Conservation (phyloP, 2,329 filamentous ascomycete genomes). For the Xylaria multiplex region DNA sequence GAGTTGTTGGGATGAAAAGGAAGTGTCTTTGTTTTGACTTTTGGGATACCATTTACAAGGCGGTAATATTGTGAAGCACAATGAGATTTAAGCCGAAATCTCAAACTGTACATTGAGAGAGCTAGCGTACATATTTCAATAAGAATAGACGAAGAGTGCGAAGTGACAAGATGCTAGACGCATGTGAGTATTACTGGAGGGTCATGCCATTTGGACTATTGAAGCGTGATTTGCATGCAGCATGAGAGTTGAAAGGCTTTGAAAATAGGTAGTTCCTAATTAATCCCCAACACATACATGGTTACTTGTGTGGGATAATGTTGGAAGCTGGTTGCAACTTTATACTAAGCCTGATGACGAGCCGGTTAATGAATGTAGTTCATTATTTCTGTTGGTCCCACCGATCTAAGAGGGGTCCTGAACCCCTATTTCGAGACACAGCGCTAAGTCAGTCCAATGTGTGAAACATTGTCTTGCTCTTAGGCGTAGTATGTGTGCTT, state of each 20-base stretch:
- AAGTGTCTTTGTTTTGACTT: conserved; percentile 1
- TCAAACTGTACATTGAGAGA: conserved; percentile 11
- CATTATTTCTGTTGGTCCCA: background rate
- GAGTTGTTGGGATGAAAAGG: conserved; percentile 31
- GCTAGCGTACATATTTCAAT: conserved; percentile 11
- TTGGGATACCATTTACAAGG: conserved; percentile 6
- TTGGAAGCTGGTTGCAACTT: background rate
- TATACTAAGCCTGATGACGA: background rate
- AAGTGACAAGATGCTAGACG: background rate
- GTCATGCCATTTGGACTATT: background rate
- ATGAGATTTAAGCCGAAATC: background rate
- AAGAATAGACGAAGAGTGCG: conserved; percentile 4
- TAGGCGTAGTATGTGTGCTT: too few species aligned
- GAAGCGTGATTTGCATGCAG: background rate
- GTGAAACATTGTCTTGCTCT: background rate
- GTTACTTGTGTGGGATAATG: background rate
- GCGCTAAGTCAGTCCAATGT: background rate
- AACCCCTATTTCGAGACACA: conserved; percentile 6
- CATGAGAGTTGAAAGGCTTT: background rate
- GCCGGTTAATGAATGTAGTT: background rate
- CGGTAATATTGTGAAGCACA: conserved; percentile 13
- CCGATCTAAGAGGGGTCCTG: background rate
- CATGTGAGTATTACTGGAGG: conserved; percentile 2
- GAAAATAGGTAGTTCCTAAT: background rate
- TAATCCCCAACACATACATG: background rate